These are phyloP conservation scores for Vitis hybrid DNA, from an alignment of 177 flowering plant genomes.

Conservation along the genomic window DNA sequence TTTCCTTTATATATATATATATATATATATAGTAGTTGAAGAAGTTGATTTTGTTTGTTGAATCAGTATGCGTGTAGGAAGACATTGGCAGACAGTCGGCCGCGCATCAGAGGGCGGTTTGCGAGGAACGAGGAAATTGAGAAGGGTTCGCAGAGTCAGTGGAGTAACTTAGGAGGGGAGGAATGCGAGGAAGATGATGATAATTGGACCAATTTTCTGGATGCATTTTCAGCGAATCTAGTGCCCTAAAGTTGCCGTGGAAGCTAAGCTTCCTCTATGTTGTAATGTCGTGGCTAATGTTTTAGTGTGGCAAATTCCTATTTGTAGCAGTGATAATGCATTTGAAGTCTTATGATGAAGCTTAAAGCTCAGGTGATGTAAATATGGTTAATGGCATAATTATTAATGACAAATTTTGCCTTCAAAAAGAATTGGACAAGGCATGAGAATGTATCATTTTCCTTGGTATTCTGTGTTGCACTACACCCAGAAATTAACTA, in stretches of 20 bases:
- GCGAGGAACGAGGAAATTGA: conserved; percentile 78
- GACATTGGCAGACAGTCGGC: conserved; percentile 89
- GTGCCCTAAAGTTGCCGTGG: conserved; percentile 20
- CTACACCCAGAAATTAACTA: no score
- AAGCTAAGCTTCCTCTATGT: conserved; percentile 1
- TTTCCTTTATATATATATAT: background rate
- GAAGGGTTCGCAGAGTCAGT: conserved; percentile 37
- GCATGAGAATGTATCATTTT: no score
- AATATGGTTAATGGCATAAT: conserved; percentile 1
- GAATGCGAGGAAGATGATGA: conserved; percentile 60
- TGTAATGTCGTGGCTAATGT: background rate
- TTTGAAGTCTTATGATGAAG: conserved; percentile 1
- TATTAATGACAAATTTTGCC: background rate
- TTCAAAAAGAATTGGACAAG: no score
- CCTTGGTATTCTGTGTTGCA: no score
- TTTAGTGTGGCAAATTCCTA: background rate
- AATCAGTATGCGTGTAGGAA: conserved; percentile 89
- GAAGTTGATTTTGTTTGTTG: background rate
- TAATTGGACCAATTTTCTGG: conserved; percentile 61
- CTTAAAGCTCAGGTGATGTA: background rate
- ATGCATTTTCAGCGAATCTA: conserved; percentile 45
- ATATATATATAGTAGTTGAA: background rate
- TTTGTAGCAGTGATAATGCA: background rate
- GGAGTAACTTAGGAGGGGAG: conserved; percentile 35
- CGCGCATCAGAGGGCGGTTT: conserved; percentile 86